A percentile compares a stretch with the other conserved stretches of the same genome.
phyloP scores from a whole-genome alignment of 176 grass and related monocot species.

The Ampelocalamus luodianensis region DNA sequence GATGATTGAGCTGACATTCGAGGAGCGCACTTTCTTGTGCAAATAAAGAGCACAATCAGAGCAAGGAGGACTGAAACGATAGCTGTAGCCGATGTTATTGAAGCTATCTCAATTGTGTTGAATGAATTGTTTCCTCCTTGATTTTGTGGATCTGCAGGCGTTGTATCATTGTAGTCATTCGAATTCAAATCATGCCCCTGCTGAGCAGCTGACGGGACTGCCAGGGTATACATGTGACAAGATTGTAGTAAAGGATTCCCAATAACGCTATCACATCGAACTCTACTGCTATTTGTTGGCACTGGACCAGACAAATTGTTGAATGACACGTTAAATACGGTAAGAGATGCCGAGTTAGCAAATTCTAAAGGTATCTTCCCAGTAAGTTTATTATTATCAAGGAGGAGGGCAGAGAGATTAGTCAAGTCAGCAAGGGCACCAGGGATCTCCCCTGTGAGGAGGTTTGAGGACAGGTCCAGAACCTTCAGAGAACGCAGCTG shows the following conservation, averaged over 20 bases:
- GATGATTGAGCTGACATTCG: slow-evolving; percentile 57
- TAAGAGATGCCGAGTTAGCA: slow-evolving; percentile 57
- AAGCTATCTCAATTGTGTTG: slow-evolving; percentile 93
- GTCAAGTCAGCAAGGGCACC: slow-evolving; percentile 60
- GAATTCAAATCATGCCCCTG: slow-evolving; percentile 60
- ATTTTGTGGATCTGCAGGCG: slow-evolving; percentile 45
- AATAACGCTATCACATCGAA: slow-evolving; percentile 77
- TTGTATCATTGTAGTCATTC: slow-evolving; percentile 54
- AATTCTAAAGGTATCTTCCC: slow-evolving; percentile 77
- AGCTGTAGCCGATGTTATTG: slow-evolving; percentile 88
- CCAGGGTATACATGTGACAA: slow-evolving; percentile 72
- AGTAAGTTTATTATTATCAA: slow-evolving; percentile 93
- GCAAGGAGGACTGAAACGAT: slow-evolving; percentile 97
- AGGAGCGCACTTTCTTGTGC: slow-evolving; percentile 89
- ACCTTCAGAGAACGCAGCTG: slow-evolving; percentile 64
- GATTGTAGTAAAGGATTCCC: slow-evolving; percentile 93
- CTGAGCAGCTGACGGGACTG: slow-evolving; percentile 60
- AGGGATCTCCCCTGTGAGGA: slow-evolving; percentile 73
- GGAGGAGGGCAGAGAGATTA: slow-evolving; percentile 74
- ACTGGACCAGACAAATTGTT: slow-evolving; percentile 95
- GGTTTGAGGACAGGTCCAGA: slow-evolving; percentile 93
- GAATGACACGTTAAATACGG: slow-evolving; percentile 87
- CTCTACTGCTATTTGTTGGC: slow-evolving; percentile 69
- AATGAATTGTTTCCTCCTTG: slow-evolving; percentile 66
- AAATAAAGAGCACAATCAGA: slow-evolving; percentile 81